A percentile compares a stretch with the other conserved stretches of the same genome.
Evolutionary conservation across 2,329 filamentous ascomycete species (phyloP).

Genomic region (Microsporum canis): DNA sequence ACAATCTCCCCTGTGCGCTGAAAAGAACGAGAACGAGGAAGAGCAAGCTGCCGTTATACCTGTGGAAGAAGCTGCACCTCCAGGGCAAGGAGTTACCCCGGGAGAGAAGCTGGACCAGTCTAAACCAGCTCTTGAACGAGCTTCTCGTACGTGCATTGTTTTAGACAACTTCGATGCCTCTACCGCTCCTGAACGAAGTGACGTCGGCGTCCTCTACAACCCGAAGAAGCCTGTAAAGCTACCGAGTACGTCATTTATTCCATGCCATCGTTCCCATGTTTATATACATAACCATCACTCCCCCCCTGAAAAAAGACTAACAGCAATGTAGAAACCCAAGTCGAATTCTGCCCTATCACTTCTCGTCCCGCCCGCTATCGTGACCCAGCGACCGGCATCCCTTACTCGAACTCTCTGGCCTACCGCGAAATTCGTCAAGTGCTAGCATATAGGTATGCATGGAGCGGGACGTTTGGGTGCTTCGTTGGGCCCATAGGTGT

Average conservation of each 20-base stretch:
- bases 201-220: conserved; percentile 47
- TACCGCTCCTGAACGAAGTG: conserved; percentile 41
- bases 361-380: conserved; percentile 68
- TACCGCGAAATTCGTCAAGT: conserved; percentile 69
- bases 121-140: conserved; percentile 8
- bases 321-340: conserved; percentile 29
- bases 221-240: conserved; percentile 38
- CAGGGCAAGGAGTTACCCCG: neutral
- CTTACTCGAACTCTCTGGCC: conserved; percentile 66
- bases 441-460: conserved; percentile 61
- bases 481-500: conserved; percentile 59
- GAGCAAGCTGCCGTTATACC: neutral
- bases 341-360: conserved; percentile 66
- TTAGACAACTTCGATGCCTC: conserved; percentile 48
- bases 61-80: neutral
- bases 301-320: neutral
- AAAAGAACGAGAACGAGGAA: neutral
- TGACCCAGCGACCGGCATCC: conserved; percentile 72
- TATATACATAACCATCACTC: neutral
- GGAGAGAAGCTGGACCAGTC: conserved; percentile 5
- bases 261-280: neutral
- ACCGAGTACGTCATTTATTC: conserved; percentile 32
- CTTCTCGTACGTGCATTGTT: conserved; percentile 44
- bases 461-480: conserved; percentile 68
- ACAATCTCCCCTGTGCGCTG: neutral